Evolutionary conservation across 768 basidiomycete species (phyloP), one percentile per base, ranked within the genome.

Genomic region (Psilocybe cubensis): DNA sequence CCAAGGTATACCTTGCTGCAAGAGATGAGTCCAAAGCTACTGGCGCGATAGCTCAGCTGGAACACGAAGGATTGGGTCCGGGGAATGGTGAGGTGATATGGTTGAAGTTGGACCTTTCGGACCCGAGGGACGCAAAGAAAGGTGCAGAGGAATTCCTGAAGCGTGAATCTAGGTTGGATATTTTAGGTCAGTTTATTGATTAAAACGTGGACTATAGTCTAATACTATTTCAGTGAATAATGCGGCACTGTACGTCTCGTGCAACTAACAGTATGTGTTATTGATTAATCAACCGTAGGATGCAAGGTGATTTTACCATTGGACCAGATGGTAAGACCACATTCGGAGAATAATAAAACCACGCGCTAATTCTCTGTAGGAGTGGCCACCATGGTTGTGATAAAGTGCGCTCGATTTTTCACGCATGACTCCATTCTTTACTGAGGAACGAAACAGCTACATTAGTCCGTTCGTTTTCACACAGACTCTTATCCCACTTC

Each of bases 1-100:
- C 85, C 4, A 86, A 82, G 61, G 82, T 87, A 5, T 86, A 86
- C 60, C 75, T 88, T 59, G 82, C 77, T 0, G 79, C 83, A 6
- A 77, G 85, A 17, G 77, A 73, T 59, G 79, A 81, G 59, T 61
- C 62, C 14, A 76, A 71, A 45, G 85, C 81, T 7, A 72, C 67
- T 20, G 78, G 65, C 6, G 84, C 84, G 2, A 80, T 86, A n/a
- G 72, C 70, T 23, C 65, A 71, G 27, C 69, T 88, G 35, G 67
- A 78, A 33, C 57, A 57, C 3, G 80, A 80, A 40, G 83, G 80
- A 0, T 60, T 83, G 18, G 75, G 62, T 4, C 72, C 76, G 0
- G 79, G 77, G 0, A 74, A 77, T 54, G 83, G 83, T 10, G 67
- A 80, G 50, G 71, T 86, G 0, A 54, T 75, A 3, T 85, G 76